Evolutionary conservation across 2,329 filamentous ascomycete species (phyloP).

Genomic region (Oidium heveae): DNA sequence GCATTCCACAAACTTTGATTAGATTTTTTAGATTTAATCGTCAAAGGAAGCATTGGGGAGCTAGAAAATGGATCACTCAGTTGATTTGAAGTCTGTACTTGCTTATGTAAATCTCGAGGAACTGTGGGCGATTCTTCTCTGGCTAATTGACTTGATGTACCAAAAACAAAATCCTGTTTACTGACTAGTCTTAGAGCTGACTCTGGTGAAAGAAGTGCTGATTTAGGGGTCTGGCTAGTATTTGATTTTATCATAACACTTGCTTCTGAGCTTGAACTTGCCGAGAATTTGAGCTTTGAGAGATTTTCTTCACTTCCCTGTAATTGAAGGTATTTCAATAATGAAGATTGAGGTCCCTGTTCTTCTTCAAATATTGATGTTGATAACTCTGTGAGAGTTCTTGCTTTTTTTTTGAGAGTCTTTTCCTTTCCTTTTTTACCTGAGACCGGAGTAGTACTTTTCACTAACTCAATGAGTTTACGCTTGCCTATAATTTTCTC

Average conservation of each 20-base stretch:
- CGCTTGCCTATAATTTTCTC: conserved; percentile 22
- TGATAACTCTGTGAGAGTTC: conserved; percentile 55
- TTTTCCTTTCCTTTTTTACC: conserved; percentile 21
- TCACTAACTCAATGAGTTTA: conserved; percentile 27
- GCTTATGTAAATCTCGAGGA: conserved; percentile 33
- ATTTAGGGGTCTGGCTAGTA: conserved; percentile 12
- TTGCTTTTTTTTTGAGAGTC: conserved; percentile 42
- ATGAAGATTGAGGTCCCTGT: conserved; percentile 1
- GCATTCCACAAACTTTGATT: conserved; percentile 38
- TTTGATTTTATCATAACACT: conserved; percentile 6
- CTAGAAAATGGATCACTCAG: conserved; percentile 16
- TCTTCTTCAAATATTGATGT: conserved; percentile 38
- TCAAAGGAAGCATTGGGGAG: conserved; percentile 1
- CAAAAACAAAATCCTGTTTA: conserved; percentile 58
- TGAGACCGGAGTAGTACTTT: conserved; percentile 12
- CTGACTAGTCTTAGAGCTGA: conserved; percentile 40
- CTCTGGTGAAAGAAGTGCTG: conserved; percentile 36
- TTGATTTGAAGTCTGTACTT: conserved; percentile 32
- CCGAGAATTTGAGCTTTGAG: conserved; percentile 13
- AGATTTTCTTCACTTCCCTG: conserved; percentile 20
- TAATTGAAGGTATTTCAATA: conserved; percentile 8
- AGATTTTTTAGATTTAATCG: conserved; percentile 1
- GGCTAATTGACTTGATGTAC: conserved; percentile 62
- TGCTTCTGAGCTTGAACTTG: conserved; percentile 7
- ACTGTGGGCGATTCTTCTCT: conserved; percentile 44